Conservation (phyloP, 2,329 filamentous ascomycete genomes). For the Claviceps maximensis region DNA sequence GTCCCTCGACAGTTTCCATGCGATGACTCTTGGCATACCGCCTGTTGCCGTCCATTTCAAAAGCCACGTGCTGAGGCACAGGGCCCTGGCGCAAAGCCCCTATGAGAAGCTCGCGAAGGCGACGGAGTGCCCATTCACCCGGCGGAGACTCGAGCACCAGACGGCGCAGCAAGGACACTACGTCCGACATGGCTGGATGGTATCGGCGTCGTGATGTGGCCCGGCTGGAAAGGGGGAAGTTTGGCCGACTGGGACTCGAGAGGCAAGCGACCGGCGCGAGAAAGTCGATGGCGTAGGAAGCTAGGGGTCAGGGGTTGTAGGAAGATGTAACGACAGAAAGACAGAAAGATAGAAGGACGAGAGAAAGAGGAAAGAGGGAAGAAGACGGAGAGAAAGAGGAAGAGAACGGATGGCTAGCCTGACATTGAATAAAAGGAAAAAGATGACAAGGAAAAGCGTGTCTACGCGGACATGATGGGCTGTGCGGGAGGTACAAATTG, state of each 20-base stretch:
- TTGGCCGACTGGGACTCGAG: not conserved
- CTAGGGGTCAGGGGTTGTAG: not conserved
- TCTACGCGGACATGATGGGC: not conserved
- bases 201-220: not conserved
- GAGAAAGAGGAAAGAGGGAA: not conserved
- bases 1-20: slow-evolving; percentile 93
- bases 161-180: slow-evolving; percentile 36
- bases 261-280: not conserved
- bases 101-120: slow-evolving; percentile 73
- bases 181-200: slow-evolving; percentile 33
- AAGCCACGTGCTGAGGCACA: slow-evolving; percentile 91
- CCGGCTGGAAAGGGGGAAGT: not conserved
- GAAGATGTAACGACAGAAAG: not conserved
- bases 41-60: slow-evolving; percentile 97
- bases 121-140: slow-evolving; percentile 73
- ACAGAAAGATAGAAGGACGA: not conserved
- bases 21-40: slow-evolving; percentile 81
- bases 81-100: slow-evolving; percentile 81
- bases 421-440: not conserved
- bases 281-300: not conserved
- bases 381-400: not conserved
- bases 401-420: not conserved
- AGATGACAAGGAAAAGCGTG: not conserved
- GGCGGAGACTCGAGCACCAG: slow-evolving; percentile 85
- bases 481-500: not conserved